Evolutionary conservation across 345 rosid species (phyloP), one percentile per base, ranked within the genome.

Genomic region (Linum trigynum): DNA sequence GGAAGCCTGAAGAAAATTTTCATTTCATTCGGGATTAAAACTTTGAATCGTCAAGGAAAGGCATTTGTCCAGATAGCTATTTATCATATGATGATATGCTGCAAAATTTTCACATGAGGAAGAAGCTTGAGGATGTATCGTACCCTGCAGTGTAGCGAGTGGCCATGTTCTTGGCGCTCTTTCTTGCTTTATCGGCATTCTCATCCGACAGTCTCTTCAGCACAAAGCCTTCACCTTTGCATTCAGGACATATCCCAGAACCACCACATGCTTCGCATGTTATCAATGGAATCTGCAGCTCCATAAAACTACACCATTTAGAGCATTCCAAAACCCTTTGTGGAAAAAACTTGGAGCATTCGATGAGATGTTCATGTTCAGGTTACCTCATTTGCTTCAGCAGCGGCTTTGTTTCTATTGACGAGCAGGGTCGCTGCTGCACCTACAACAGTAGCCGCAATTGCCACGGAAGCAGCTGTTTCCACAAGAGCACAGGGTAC

Each of bases 101-200:
- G 8, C 14, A 23, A 23, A 23, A 23, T 23, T 23, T 23, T 23
- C 32, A 23, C 32, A 4, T n/a, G 0, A 48, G 15, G 59, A 53
- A 3, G 9, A 56, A 39, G 36, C 36, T 4, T 38, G 57, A 43
- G 66, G n/a, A 5, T 12, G 0, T 41, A 36, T n/a, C 23, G 1
- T 61, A 92, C 99, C 85, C 97, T 55, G 99, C 97, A 61, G 96
- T 94, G 67, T 94, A 88, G 82, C 98, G 77, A 39, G 96, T 90
- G 57, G 99, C 95, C 82, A 82, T 80, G 71, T 90, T 94, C 79
- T 81, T 85, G 2, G 95, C 87, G 4, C 80, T 79, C 74, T 86
- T 15, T 73, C 97, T 83, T 15, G 96, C 94, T 81, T 68, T 82
- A 78, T 84, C 96, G 2, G 96, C 94, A 71, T 67, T 82, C 75